A percentile compares a stretch with the other conserved stretches of the same genome.
Evolutionary conservation across 495 filamentous ascomycete species (phyloP).

Genomic region (Aspergillus homomorphus): DNA sequence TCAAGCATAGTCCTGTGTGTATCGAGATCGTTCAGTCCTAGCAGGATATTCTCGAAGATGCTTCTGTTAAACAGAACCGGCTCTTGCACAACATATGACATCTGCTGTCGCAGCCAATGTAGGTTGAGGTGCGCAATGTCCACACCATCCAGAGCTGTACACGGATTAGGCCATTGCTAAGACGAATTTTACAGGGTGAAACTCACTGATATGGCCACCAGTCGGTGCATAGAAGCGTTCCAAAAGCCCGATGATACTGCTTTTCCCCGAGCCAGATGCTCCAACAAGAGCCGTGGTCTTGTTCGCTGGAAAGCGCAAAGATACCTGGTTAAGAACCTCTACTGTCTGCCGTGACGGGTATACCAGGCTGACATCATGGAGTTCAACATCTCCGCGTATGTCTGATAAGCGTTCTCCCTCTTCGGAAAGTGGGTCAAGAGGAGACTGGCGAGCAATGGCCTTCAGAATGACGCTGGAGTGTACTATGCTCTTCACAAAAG

Average conservation of each 20-base stretch:
- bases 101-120: slow-evolving; percentile 14
- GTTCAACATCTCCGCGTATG: slow-evolving; percentile 44
- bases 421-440: slow-evolving; percentile 34
- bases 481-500: slow-evolving; percentile 33
- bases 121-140: slow-evolving; percentile 14
- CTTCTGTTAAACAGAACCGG: slow-evolving; percentile 16
- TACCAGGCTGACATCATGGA: slow-evolving; percentile 56
- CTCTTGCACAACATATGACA: slow-evolving; percentile 15
- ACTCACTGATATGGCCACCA: slow-evolving; percentile 31
- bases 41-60: slow-evolving; percentile 15
- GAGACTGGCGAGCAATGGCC: slow-evolving; percentile 36
- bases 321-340: slow-evolving; percentile 36
- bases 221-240: slow-evolving; percentile 48
- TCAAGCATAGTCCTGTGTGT: not conserved
- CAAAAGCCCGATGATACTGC: slow-evolving; percentile 44
- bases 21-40: slow-evolving; percentile 9
- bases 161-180: not conserved
- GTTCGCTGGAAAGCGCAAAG: slow-evolving; percentile 32
- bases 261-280: slow-evolving; percentile 51
- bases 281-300: slow-evolving; percentile 52
- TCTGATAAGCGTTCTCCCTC: slow-evolving; percentile 17
- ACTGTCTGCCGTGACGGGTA: slow-evolving; percentile 42
- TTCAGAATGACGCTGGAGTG: slow-evolving; percentile 35
- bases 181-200: not conserved
- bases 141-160: slow-evolving; percentile 19